Evolutionary conservation across 345 rosid species (phyloP).

Genomic region (Moricandia arvensis): DNA sequence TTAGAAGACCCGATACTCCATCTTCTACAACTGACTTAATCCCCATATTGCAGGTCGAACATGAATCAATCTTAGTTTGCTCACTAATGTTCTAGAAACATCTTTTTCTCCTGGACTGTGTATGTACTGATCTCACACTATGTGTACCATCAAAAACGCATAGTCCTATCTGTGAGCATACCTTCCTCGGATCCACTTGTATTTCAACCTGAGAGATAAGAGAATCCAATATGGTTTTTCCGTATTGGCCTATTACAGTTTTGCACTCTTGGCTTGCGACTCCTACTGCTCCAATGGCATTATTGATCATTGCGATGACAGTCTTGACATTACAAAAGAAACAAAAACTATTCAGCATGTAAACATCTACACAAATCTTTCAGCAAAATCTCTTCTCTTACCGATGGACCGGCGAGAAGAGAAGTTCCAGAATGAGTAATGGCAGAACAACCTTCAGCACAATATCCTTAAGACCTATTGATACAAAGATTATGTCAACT

Average conservation of each 20-base stretch:
- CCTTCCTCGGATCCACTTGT: slow-evolving; percentile 64
- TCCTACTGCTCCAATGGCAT: slow-evolving; percentile 84
- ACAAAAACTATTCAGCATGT: background rate
- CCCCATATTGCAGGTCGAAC: slow-evolving; percentile 49
- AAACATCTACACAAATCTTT: background rate
- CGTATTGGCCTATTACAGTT: slow-evolving; percentile 61
- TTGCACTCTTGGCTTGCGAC: slow-evolving; percentile 75
- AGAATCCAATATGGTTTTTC: slow-evolving; percentile 65
- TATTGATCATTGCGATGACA: slow-evolving; percentile 72
- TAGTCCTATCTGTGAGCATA: slow-evolving; percentile 81
- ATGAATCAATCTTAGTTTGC: slow-evolving; percentile 4
- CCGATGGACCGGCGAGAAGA: slow-evolving; percentile 85
- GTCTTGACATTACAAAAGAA: slow-evolving; percentile 40
- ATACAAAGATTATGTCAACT: background rate
- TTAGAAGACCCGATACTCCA: slow-evolving; percentile 45
- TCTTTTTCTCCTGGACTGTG: background rate
- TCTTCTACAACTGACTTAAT: slow-evolving; percentile 61
- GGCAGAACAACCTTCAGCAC: slow-evolving; percentile 64
- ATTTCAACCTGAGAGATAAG: slow-evolving; percentile 55
- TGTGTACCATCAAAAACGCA: slow-evolving; percentile 70
- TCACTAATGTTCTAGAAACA: background rate
- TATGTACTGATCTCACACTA: slow-evolving; percentile 58
- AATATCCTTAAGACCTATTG: slow-evolving; percentile 51
- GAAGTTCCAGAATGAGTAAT: slow-evolving; percentile 97
- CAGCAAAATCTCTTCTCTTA: slow-evolving; percentile 27